Percentiles rank a stretch among this genome's conserved stretches.
phyloP scores from a whole-genome alignment of 139 green algal species.

The Eudorina sp. region DNA sequence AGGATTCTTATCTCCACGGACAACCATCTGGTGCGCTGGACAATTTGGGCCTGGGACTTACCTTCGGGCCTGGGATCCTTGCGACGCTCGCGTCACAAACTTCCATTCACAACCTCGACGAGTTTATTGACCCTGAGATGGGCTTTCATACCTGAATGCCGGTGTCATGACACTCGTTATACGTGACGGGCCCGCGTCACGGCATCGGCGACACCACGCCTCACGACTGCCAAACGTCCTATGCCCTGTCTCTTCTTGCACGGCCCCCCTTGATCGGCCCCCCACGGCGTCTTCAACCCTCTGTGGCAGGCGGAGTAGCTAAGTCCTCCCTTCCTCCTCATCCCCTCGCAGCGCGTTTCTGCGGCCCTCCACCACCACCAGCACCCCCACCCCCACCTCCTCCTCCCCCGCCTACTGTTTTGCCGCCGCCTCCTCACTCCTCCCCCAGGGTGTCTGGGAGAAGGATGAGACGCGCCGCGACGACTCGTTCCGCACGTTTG shows the following conservation, averaged over 20 bases:
- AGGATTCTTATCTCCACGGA: conserved; percentile 95
- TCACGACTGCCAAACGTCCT: not conserved
- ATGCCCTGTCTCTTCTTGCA: not conserved
- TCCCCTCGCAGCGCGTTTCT: not conserved
- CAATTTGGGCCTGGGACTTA: not conserved
- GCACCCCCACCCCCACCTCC: not conserved
- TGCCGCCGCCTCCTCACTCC: not conserved
- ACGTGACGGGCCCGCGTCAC: too few relatives aligned
- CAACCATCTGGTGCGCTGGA: conserved; percentile 91
- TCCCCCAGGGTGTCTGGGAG: conserved; percentile 92
- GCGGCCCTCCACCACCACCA: not conserved
- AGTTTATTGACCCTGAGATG: too few relatives aligned
- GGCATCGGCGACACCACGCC: too few relatives aligned
- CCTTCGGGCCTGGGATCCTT: too few relatives aligned
- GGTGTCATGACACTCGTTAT: too few relatives aligned
- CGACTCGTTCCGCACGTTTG: conserved; percentile 95
- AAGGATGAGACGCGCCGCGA: conserved; percentile 93
- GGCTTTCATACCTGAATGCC: too few relatives aligned
- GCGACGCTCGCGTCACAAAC: too few relatives aligned
- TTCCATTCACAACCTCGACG: too few relatives aligned
- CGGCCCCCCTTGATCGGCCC: not conserved
- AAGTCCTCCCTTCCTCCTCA: not conserved
- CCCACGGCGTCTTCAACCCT: too few relatives aligned
- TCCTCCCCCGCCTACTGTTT: too few relatives aligned
- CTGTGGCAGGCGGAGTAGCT: too few relatives aligned